These are phyloP conservation scores for Pseudozyma pruni DNA, from an alignment of 1,284 basidiomycete genomes.

Conservation along the genomic window DNA sequence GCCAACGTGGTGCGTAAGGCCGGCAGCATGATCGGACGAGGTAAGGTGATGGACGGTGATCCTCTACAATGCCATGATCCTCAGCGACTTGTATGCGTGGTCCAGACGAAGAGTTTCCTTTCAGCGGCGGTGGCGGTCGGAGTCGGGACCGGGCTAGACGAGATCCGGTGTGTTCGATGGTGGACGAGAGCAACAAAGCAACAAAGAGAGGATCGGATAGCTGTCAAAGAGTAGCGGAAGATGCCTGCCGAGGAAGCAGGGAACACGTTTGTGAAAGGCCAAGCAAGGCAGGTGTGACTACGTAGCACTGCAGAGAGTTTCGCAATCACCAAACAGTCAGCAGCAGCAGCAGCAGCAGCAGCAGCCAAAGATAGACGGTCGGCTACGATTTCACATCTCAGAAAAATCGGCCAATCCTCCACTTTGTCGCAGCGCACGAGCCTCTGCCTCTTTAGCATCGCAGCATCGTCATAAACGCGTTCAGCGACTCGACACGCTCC, in stretches of 20 bases:
- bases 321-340: constrained; percentile 4
- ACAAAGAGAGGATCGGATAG: too few relatives aligned
- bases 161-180: neutral
- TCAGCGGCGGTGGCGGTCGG: too few relatives aligned
- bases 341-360: constrained; percentile 2
- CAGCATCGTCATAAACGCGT: constrained; percentile 2
- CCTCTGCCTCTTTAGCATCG: neutral
- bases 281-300: constrained; percentile 3
- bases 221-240: neutral
- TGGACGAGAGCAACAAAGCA: too few relatives aligned
- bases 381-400: neutral
- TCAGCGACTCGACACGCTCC: neutral
- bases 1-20: constrained; percentile 7
- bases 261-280: constrained; percentile 7
- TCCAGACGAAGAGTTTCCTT: too few relatives aligned
- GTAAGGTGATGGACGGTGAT: neutral
- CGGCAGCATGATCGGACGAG: constrained; percentile 15
- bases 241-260: neutral
- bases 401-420: constrained; percentile 2
- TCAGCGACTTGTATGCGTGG: neutral
- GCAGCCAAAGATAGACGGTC: neutral
- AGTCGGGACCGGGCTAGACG: too few relatives aligned
- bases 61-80: constrained; percentile 15
- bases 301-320: constrained; percentile 18
- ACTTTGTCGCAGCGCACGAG: constrained; percentile 8